These are phyloP conservation scores for Ligustrum vulgare DNA, from an alignment of 257 asterid genomes.

Conservation along the genomic window DNA sequence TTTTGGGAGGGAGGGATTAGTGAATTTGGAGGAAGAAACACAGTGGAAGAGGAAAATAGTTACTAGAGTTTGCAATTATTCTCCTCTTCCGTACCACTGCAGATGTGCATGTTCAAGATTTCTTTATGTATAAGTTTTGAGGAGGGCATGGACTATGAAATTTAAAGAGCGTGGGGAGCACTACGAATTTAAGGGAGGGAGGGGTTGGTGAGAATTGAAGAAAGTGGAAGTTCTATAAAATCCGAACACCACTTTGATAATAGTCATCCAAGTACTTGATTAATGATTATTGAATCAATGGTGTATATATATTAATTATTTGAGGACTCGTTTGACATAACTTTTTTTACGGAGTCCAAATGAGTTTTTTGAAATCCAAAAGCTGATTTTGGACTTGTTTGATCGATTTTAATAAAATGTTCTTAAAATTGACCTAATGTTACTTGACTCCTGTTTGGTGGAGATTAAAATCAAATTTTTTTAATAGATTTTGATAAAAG, in stretches of 20 bases:
- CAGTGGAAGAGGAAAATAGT: not conserved
- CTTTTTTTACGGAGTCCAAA: no score
- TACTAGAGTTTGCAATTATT: not conserved
- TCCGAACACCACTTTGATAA: not conserved
- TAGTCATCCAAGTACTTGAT: no score
- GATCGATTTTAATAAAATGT: no score
- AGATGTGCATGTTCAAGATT: not conserved
- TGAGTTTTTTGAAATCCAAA: no score
- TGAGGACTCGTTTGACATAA: no score
- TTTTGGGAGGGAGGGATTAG: not conserved
- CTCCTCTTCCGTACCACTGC: constrained; percentile 1
- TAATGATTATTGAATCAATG: not conserved
- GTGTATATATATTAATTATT: no score
- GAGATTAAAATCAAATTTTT: no score
- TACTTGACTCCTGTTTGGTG: no score
- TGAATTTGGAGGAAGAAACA: not conserved
- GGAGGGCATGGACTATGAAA: not conserved
- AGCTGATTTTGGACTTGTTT: no score
- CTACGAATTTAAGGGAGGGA: not conserved
- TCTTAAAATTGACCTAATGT: no score
- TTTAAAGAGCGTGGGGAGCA: not conserved
- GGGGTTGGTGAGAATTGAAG: not conserved
- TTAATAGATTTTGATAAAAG: no score
- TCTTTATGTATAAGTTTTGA: not conserved
- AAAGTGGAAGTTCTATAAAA: not conserved